Base-by-base conservation (phyloP, 2,329 filamentous ascomycete species). In the Rhynchosporium agropyri region DNA sequence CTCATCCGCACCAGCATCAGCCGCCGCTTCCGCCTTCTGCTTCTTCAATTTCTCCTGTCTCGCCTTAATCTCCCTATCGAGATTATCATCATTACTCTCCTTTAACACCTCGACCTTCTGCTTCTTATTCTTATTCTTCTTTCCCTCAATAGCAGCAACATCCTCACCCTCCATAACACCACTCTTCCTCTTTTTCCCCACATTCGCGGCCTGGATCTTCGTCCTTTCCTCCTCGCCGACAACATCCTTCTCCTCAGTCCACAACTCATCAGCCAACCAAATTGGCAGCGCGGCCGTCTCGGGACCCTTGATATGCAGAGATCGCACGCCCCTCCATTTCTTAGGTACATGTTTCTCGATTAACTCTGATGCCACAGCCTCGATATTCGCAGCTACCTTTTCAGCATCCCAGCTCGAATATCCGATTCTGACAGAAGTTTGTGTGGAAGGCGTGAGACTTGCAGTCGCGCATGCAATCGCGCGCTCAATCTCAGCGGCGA, bases 221-320 rank as follows among this genome's bases (percentile, higher is more conserved):
- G 69, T 78, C 76, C 80, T 81, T 70, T 79, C 73, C 69, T 81
- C 81, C 43, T 82, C 80, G 67, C 82, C 79, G 42, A 95, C 79
- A 6, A 97, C 86, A 73, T 89, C 85, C 66, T 91, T 88, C 65
- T 86, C 83, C 64, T 95, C 90, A 15, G 89, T 77, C 92, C 95
- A 99, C 67, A 99, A 82, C 81, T 97, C 92, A 70, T 92, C 89
- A 4, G 94, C 90, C 74, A 97, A 80, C 91, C 92, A 99, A 74
- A 99, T 88, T n/a, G 95, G 95, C 73, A 99, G 82, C 8, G 94
- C 90, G 65, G 88, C 89, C 4, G 94, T 97, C 73, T 91, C 87
- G 33, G 91, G 89, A 3, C 92, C 91, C 83, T 98, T 99, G 81
- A 99, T 83, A 77, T 96, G 92, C 65, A 99, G 80, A 67, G 86